Conservation (phyloP, 768 basidiomycete genomes). For the Sarcodon sp. region DNA sequence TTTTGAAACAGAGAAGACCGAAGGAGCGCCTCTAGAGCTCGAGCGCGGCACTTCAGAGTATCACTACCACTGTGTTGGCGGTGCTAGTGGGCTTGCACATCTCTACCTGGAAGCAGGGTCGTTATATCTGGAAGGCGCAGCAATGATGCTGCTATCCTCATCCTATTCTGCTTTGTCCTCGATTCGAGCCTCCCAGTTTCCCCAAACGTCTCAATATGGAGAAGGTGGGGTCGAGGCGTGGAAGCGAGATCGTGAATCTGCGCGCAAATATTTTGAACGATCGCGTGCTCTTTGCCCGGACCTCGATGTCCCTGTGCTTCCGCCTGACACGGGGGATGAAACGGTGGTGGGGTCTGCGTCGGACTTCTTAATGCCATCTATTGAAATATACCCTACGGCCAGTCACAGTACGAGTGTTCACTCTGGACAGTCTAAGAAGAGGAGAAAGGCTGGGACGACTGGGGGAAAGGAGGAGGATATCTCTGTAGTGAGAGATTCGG, state of each 20-base stretch:
- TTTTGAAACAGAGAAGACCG: constrained; percentile 1
- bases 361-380: background rate
- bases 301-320: constrained; percentile 59
- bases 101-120: constrained; percentile 72
- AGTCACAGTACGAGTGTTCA: constrained; percentile 1
- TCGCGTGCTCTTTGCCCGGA: constrained; percentile 46
- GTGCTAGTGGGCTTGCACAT: constrained; percentile 51
- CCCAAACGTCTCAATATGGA: constrained; percentile 22
- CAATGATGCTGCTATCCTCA: constrained; percentile 54
- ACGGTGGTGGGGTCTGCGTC: background rate
- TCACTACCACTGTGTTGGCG: constrained; percentile 56
- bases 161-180: constrained; percentile 72
- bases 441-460: constrained; percentile 4
- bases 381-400: background rate
- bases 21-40: constrained; percentile 6
- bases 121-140: constrained; percentile 72
- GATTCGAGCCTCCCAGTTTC: constrained; percentile 43
- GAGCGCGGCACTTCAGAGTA: constrained; percentile 43
- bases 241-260: constrained; percentile 62
- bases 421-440: constrained; percentile 9
- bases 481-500: constrained; percentile 37
- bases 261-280: constrained; percentile 59
- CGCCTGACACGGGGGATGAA: constrained; percentile 22
- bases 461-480: constrained; percentile 30
- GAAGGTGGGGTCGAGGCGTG: constrained; percentile 59